Percentiles rank a stretch among this genome's conserved stretches.
These are phyloP conservation scores for Ceratobasidium sp. DNA, from an alignment of 1,284 basidiomycete genomes.

Conservation along the genomic window DNA sequence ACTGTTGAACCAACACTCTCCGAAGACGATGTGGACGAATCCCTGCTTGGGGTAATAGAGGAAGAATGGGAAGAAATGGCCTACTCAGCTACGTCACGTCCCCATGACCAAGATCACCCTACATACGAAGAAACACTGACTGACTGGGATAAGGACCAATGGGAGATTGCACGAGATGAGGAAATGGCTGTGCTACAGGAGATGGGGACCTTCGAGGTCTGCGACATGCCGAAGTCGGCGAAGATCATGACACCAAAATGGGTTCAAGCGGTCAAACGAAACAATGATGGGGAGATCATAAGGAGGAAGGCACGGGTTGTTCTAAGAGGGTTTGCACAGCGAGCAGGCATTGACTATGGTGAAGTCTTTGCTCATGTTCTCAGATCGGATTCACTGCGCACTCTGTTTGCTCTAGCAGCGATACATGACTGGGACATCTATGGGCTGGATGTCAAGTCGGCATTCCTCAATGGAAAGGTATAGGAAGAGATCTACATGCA, in stretches of 20 bases:
- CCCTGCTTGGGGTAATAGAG: too few relatives aligned
- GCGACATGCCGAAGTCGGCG: too few relatives aligned
- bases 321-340: slow-evolving; percentile 56
- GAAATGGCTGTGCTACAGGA: too few relatives aligned
- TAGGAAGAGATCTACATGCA: slow-evolving; percentile 54
- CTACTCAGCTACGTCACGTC: too few relatives aligned
- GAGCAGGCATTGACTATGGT: slow-evolving; percentile 48
- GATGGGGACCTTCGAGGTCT: too few relatives aligned
- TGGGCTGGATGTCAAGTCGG: slow-evolving; percentile 53
- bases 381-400: slow-evolving; percentile 21
- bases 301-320: slow-evolving; percentile 55
- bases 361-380: slow-evolving; percentile 48
- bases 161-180: too few relatives aligned
- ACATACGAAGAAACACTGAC: too few relatives aligned
- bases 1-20: too few relatives aligned
- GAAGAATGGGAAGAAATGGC: too few relatives aligned
- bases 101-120: too few relatives aligned
- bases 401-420: neutral
- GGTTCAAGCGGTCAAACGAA: slow-evolving; percentile 53
- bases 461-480: slow-evolving; percentile 53
- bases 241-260: slow-evolving; percentile 45
- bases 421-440: slow-evolving; percentile 19
- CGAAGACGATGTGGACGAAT: too few relatives aligned
- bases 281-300: slow-evolving; percentile 51
- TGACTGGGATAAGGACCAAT: too few relatives aligned